Conservation (phyloP, 1,284 basidiomycete genomes). For the Ustilago curta region DNA sequence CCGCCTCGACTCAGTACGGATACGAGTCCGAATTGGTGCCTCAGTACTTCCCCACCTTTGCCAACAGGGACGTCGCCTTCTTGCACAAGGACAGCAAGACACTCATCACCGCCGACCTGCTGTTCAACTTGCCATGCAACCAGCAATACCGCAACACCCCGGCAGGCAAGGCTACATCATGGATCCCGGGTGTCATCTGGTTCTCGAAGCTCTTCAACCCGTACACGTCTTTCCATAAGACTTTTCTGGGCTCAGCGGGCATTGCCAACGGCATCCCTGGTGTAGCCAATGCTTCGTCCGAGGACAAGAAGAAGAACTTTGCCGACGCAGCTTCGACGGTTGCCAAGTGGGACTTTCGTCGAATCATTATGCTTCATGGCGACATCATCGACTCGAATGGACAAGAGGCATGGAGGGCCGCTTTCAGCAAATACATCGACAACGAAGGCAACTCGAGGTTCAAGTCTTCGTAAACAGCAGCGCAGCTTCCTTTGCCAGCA, state of each 20-base stretch:
- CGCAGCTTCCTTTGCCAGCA: not conserved
- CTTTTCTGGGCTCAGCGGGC: conserved; percentile 50
- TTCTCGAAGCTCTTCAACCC: conserved; percentile 51
- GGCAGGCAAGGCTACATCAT: conserved; percentile 39
- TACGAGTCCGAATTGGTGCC: conserved; percentile 55
- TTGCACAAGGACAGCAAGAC: conserved; percentile 82
- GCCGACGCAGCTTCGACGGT: conserved; percentile 76
- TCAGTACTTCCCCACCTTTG: conserved; percentile 80
- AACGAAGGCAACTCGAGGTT: conserved; percentile 50
- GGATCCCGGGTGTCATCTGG: conserved; percentile 57
- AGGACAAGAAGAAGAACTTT: conserved; percentile 54
- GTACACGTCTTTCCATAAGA: conserved; percentile 39
- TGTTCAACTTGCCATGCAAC: conserved; percentile 86
- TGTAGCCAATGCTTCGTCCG: conserved; percentile 66
- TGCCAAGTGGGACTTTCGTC: conserved; percentile 84
- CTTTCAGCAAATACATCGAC: conserved; percentile 53
- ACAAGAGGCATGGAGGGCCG: conserved; percentile 76
- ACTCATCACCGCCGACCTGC: conserved; percentile 85
- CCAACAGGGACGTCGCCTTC: conserved; percentile 90
- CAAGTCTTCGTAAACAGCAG: conserved; percentile 21
- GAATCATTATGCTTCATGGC: conserved; percentile 93
- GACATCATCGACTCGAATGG: conserved; percentile 84
- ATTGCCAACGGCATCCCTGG: conserved; percentile 40
- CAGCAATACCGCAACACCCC: conserved; percentile 75
- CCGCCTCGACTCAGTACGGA: conserved; percentile 44